Percentiles rank a stretch among this genome's conserved stretches.
phyloP scores from a whole-genome alignment of 2,329 filamentous ascomycete species.

The Elsinoe fawcettii region DNA sequence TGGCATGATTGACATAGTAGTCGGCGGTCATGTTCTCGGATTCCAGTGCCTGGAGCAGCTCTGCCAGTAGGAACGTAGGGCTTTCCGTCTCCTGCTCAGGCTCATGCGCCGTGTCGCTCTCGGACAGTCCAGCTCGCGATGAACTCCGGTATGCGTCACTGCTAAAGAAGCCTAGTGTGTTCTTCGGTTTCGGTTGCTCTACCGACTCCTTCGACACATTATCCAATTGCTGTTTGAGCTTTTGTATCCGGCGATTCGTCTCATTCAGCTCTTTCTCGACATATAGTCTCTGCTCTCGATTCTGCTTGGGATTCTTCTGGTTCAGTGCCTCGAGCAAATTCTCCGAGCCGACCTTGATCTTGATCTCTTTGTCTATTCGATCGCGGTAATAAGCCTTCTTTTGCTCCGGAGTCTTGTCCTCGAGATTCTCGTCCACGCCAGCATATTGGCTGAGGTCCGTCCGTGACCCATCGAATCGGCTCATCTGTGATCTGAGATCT shows the following conservation, averaged over 20 bases:
- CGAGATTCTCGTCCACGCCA: constrained; percentile 53
- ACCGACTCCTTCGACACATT: constrained; percentile 53
- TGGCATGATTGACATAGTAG: constrained; percentile 90
- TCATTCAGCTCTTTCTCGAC: constrained; percentile 80
- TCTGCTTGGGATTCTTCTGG: constrained; percentile 90
- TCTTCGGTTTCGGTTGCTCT: constrained; percentile 33
- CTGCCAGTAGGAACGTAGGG: constrained; percentile 81
- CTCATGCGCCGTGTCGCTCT: constrained; percentile 14
- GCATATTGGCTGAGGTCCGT: constrained; percentile 50
- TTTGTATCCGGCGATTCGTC: constrained; percentile 64
- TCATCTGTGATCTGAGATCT: constrained; percentile 67
- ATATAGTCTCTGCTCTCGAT: constrained; percentile 55
- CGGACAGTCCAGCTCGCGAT: constrained; percentile 11
- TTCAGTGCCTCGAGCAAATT: constrained; percentile 95
- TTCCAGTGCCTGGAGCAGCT: constrained; percentile 84
- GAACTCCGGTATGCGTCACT: constrained; percentile 31
- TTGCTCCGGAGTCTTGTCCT: constrained; percentile 54
- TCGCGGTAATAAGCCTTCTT: constrained; percentile 70
- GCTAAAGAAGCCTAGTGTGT: constrained; percentile 41
- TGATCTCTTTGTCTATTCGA: constrained; percentile 86
- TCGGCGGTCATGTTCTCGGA: constrained; percentile 80
- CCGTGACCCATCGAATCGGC: constrained; percentile 53
- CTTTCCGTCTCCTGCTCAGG: constrained; percentile 69
- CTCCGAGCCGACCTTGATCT: constrained; percentile 96
- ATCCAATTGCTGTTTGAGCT: constrained; percentile 52